A percentile compares a stretch with the other conserved stretches of the same genome.
These are phyloP conservation scores for Toxicodendron radicans DNA, from an alignment of 345 rosid species.

Conservation along the genomic window DNA sequence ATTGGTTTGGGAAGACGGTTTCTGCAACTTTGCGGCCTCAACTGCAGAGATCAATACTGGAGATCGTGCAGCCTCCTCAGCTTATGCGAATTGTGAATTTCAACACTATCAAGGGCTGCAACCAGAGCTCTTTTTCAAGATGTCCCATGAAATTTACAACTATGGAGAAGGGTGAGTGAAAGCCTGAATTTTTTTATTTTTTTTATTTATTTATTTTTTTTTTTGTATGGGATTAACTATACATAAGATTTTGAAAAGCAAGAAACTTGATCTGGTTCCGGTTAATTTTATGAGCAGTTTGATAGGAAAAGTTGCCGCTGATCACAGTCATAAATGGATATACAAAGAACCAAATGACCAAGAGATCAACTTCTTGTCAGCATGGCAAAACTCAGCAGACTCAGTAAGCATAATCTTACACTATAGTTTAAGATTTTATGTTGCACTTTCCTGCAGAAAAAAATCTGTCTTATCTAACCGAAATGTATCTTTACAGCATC, in stretches of 20 bases:
- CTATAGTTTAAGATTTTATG: slow-evolving; percentile 10
- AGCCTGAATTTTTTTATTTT: neutral
- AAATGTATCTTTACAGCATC: slow-evolving; percentile 49
- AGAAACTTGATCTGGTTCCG: slow-evolving; percentile 12
- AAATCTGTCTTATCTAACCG: neutral
- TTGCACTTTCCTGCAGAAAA: slow-evolving; percentile 9
- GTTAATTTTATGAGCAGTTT: slow-evolving; percentile 42
- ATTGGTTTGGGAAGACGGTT: slow-evolving; percentile 99
- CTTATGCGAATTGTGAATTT: slow-evolving; percentile 58
- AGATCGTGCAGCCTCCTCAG: slow-evolving; percentile 57
- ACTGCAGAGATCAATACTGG: slow-evolving; percentile 52
- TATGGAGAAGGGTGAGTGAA: slow-evolving; percentile 90
- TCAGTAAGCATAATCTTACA: slow-evolving; percentile 52
- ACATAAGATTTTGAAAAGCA: slow-evolving; percentile 3
- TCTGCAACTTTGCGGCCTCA: slow-evolving; percentile 93
- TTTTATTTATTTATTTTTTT: neutral
- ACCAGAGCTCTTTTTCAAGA: slow-evolving; percentile 96
- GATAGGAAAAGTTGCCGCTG: slow-evolving; percentile 96
- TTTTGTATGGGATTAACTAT: slow-evolving; percentile 2
- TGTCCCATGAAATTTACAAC: slow-evolving; percentile 99
- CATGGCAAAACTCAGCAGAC: slow-evolving; percentile 94
- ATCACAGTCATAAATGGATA: slow-evolving; percentile 96
- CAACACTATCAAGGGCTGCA: slow-evolving; percentile 87
- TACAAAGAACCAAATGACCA: slow-evolving; percentile 90
- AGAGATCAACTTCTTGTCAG: slow-evolving; percentile 88